These are phyloP conservation scores for Primulina huaijiensis DNA, from an alignment of 257 asterid genomes.

Conservation along the genomic window DNA sequence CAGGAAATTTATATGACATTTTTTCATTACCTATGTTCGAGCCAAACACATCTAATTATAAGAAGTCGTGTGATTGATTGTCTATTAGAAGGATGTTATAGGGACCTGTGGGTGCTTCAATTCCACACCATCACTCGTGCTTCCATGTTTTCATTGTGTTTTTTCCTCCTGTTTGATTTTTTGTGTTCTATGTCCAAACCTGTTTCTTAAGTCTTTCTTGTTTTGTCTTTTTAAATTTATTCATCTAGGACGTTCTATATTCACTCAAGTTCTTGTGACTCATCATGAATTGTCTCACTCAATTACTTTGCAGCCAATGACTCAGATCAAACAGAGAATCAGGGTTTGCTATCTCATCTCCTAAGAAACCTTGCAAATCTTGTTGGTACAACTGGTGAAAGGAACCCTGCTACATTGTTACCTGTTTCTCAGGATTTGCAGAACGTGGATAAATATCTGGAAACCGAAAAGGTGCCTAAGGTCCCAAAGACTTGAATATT, in stretches of 20 bases:
- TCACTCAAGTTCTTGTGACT: not conserved
- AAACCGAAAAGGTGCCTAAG: conserved; percentile 27
- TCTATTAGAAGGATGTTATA: not conserved
- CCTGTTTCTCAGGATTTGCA: conserved; percentile 33
- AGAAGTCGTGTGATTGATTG: not conserved
- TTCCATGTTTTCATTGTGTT: not conserved
- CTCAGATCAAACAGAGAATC: conserved; percentile 40
- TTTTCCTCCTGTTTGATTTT: not conserved
- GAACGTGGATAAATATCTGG: conserved; percentile 28
- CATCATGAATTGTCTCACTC: conserved; percentile 16
- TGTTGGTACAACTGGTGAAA: conserved; percentile 28
- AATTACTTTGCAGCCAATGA: conserved; percentile 33
- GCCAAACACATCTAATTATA: not conserved
- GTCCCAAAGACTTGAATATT: conserved; percentile 3
- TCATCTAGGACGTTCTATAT: not conserved
- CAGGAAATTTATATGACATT: not conserved
- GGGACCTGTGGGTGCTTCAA: not conserved
- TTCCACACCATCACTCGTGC: not conserved
- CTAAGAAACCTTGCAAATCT: conserved; percentile 34
- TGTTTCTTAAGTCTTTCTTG: not conserved
- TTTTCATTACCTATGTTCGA: not conserved
- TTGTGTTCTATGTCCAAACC: not conserved
- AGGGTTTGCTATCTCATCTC: conserved; percentile 42
- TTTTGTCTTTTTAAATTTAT: not conserved
- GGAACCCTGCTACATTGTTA: conserved; percentile 24